Base-by-base conservation (phyloP, 345 rosid genomes). In the Rhodamnia argentea region DNA sequence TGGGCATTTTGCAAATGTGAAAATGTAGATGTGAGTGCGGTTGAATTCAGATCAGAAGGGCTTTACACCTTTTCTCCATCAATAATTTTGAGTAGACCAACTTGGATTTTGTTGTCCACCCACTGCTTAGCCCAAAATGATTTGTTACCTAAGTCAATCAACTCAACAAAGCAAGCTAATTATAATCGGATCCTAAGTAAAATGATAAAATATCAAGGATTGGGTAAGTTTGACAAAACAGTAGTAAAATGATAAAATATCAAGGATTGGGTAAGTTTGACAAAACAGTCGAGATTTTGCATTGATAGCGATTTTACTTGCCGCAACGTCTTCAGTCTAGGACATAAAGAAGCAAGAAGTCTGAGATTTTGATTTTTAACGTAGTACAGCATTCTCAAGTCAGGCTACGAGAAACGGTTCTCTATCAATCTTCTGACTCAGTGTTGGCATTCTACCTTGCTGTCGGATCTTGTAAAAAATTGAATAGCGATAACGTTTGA, bases 71-170 rank as follows among this genome's bases (percentile, higher is more conserved):
- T 82, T 82, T 55, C 16, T 18, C 42, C 58, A 9, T 16, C 58
- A 27, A 18, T 27, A 23, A 83, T 83, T 83, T 83, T 27, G 52
- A 29, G n/a, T 24, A 83, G 58, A 52, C 89, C 91, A 86, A 88
- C 57, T 23, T 52, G 53, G 90, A 87, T 86, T 88, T 89, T 50
- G 84, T 87, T 87, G 89, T 90, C 87, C 56, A 70, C 50, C 83
- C 87, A 84, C 76, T 74, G n/a, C 81, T 84, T 50, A 74, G 29
- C 87, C 86, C 55, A 42, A 84, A 87, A 84, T 58, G 86, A 86
- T 86, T 83, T 57, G 60, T 83, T 86, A 18, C 78, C 51, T 16
- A 83, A 64, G 42, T 75, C 81, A 60, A 56, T 42, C 74, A 55
- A 7, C 62, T 52, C 57, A 42, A 81, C 84, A 83, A 76, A 84